These are phyloP conservation scores for Podila minutissima DNA, from an alignment of 192 early-diverging fungal species.

Conservation along the genomic window DNA sequence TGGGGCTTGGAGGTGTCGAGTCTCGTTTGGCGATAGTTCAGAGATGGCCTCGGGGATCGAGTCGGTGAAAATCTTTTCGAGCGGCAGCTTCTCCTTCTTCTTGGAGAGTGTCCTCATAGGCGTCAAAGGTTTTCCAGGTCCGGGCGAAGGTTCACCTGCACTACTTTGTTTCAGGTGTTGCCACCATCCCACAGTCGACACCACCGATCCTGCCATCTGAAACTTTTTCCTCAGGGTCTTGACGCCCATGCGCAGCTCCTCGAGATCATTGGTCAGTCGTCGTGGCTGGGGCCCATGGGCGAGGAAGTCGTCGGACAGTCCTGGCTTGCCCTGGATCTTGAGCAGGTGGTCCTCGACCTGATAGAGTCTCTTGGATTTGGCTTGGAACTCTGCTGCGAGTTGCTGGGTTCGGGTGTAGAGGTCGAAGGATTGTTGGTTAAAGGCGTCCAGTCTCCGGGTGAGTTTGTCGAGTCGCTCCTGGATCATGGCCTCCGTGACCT, in stretches of 20 bases:
- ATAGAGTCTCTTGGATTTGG: slow-evolving; percentile 31
- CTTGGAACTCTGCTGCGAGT: slow-evolving; percentile 18
- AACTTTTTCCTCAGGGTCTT: slow-evolving; percentile 44
- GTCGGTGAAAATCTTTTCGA: slow-evolving; percentile 13
- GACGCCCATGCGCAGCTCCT: slow-evolving; percentile 40
- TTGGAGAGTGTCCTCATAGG: background rate
- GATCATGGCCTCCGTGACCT: slow-evolving; percentile 39
- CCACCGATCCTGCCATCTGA: slow-evolving; percentile 25
- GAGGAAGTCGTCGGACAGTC: slow-evolving; percentile 20
- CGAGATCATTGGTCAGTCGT: slow-evolving; percentile 35
- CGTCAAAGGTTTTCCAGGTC: background rate
- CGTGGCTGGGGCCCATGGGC: slow-evolving; percentile 6
- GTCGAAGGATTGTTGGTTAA: slow-evolving; percentile 23
- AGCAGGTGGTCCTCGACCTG: slow-evolving; percentile 40
- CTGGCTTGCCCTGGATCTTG: slow-evolving; percentile 37
- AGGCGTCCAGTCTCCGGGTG: slow-evolving; percentile 14
- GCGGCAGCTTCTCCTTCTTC: slow-evolving; percentile 2
- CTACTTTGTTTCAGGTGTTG: slow-evolving; percentile 11
- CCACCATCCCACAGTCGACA: slow-evolving; percentile 28
- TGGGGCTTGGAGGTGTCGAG: background rate
- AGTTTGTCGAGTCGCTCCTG: slow-evolving; percentile 18
- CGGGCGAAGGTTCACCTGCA: background rate
- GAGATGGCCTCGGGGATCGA: background rate
- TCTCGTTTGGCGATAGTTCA: background rate
- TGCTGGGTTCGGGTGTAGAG: slow-evolving; percentile 9